Conservation (phyloP, 768 basidiomycete species). For the Glaciozyma antarctica region DNA sequence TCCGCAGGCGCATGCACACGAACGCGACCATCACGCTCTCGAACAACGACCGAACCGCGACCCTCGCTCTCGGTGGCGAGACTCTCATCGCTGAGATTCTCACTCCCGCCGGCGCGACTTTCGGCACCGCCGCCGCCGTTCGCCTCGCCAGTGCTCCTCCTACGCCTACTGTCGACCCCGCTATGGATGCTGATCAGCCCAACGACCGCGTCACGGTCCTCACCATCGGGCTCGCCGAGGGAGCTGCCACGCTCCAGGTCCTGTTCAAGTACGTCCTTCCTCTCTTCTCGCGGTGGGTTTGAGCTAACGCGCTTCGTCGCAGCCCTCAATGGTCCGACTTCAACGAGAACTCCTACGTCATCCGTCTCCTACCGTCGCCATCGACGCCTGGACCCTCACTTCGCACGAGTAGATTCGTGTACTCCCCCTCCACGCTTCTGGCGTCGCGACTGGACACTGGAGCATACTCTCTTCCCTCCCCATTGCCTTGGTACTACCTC, state of each 20-base stretch:
- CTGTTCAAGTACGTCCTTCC: conserved; percentile 52
- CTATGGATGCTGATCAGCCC: conserved; percentile 44
- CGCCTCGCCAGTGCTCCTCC: conserved; percentile 11
- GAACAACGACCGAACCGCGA: conserved; percentile 56
- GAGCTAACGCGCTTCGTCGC: conserved; percentile 15
- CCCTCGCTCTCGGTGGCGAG: conserved; percentile 60
- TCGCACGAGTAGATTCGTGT: conserved; percentile 9
- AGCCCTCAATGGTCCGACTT: conserved; percentile 72
- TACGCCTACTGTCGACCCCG: conserved; percentile 3
- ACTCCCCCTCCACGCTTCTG: no score
- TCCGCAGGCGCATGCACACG: conserved; percentile 81
- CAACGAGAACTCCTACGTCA: conserved; percentile 50
- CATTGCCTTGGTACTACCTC: no score
- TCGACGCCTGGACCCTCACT: conserved; percentile 24
- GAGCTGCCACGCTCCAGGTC: conserved; percentile 60
- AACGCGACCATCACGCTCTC: conserved; percentile 65
- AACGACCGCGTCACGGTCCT: conserved; percentile 76
- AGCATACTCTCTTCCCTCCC: no score
- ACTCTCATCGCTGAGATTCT: conserved; percentile 57
- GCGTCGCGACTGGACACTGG: no score
- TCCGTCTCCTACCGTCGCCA: conserved; percentile 46
- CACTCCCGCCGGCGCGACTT: conserved; percentile 55
- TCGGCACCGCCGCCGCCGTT: conserved; percentile 45
- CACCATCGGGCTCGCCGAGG: conserved; percentile 54
- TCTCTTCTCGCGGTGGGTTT: no score